Conservation (phyloP, 202 grass and related monocot genomes). For the Zizania palustris region DNA sequence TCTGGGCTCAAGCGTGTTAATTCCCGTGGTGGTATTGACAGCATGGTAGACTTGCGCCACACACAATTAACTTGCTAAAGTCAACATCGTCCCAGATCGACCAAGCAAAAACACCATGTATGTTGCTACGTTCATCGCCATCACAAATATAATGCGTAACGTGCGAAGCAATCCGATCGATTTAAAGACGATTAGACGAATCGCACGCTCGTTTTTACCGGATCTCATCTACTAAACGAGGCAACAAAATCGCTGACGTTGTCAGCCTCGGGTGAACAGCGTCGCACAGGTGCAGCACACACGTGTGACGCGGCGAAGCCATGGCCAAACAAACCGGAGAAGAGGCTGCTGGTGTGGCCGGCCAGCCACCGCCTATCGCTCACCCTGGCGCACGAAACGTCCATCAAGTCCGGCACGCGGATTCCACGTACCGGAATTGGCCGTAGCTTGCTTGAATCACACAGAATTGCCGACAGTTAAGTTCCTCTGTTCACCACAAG, state of each 20-base stretch:
- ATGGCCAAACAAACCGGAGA: not conserved
- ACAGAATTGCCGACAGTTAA: conserved; percentile 33
- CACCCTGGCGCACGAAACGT: not conserved
- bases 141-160: not conserved
- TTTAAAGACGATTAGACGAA: not conserved
- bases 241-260: not conserved
- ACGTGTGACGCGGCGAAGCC: not conserved
- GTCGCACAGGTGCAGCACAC: not conserved
- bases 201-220: too few species aligned
- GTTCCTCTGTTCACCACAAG: conserved; percentile 31
- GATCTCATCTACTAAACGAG: not conserved
- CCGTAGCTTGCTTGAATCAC: conserved; percentile 52
- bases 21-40: not conserved
- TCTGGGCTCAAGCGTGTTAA: not conserved
- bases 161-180: not conserved
- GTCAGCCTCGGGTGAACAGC: not conserved
- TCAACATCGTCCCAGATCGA: not conserved
- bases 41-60: not conserved
- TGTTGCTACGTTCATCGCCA: not conserved
- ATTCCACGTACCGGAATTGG: conserved; percentile 32
- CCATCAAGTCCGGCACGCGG: conserved; percentile 13
- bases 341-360: not conserved
- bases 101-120: not conserved
- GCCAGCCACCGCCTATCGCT: not conserved
- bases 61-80: not conserved